Evolutionary conservation across 257 asterid species (phyloP), one percentile per base, ranked within the genome.

Genomic region (Forsythia viridissima): DNA sequence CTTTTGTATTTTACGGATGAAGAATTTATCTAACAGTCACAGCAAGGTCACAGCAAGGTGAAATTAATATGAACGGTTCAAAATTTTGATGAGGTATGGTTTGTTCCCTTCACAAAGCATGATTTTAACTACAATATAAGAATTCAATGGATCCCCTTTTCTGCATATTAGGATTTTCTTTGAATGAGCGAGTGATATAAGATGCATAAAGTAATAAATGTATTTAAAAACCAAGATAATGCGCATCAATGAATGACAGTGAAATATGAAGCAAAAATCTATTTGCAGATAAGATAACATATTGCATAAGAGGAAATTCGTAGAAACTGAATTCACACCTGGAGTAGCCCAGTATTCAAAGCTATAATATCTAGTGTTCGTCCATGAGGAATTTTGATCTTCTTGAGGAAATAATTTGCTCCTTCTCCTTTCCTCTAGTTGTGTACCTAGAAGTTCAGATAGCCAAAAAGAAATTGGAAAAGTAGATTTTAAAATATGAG

Each of bases 291-390:
- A 76, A 51, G 18, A 69, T 65, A 8, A 30, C 18, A 38, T 34
- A 18, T 30, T 30, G 34, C 34, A 30, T 30, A 30, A 30, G 37
- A 5, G 40, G 42, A 61, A 44, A 70, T 73, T 70, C 71, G 46
- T 11, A 4, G 2, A 30, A 73, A 80, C 42, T 48, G 76, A 81
- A 77, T 43, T 37, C 82, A 68, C 41, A 90, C 93, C 95, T 90
- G 88, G 80, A 88, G 86, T 71, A 80, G 68, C 70, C 82, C 59
- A 8, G 94, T 89, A 69, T 92, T 89, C 73, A 90, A 40, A 59
- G 77, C 86, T 41, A 91, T 80, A 80, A 92, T 69, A 67, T 92
- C 92, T 69, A 92, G 57, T 77, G 85, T 79, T 72, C 68, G 85
- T 77, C 88, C 89, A 70, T 76, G 10, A 4, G 89, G 85, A 73